Percentiles rank a stretch among this genome's conserved stretches.
Conservation (phyloP, 139 green algal genomes). For the Marvania coccoides region DNA sequence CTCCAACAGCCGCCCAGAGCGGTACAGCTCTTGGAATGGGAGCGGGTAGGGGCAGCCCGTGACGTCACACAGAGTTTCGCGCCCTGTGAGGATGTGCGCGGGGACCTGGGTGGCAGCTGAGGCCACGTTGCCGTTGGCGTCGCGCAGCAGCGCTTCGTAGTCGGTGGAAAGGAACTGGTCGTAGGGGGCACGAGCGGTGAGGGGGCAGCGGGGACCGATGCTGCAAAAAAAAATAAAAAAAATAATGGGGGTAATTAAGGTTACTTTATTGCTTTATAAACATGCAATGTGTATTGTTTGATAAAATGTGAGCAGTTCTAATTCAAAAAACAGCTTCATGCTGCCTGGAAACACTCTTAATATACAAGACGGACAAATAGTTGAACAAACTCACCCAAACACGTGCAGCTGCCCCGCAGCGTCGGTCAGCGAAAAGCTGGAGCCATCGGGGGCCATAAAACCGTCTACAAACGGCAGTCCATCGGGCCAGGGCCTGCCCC, state of each 20-base stretch:
- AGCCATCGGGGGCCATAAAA: constrained; percentile 49
- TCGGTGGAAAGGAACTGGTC: constrained; percentile 72
- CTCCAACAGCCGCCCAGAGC: constrained; percentile 4
- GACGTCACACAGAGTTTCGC: constrained; percentile 45
- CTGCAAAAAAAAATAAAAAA: neutral
- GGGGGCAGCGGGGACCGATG: neutral
- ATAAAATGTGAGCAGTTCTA: too few relatives aligned
- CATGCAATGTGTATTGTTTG: too few relatives aligned
- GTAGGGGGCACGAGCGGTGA: constrained; percentile 42
- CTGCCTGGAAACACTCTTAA: neutral
- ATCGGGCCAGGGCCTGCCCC: constrained; percentile 42
- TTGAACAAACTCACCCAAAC: constrained; percentile 30
- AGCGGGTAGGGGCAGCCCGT: constrained; percentile 37
- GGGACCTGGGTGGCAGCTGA: constrained; percentile 31
- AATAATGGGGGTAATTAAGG: too few relatives aligned
- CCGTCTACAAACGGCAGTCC: constrained; percentile 60
- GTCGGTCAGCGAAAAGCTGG: constrained; percentile 36
- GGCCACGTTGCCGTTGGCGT: constrained; percentile 33
- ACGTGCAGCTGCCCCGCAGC: constrained; percentile 63
- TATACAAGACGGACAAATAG: too few relatives aligned
- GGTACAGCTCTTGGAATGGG: constrained; percentile 35
- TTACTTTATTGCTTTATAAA: too few relatives aligned
- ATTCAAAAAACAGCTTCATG: neutral
- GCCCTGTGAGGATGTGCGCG: constrained; percentile 26
- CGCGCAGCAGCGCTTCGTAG: constrained; percentile 39